These are phyloP conservation scores for Cercospora berteroae DNA, from an alignment of 2,329 filamentous ascomycete species.

Conservation along the genomic window DNA sequence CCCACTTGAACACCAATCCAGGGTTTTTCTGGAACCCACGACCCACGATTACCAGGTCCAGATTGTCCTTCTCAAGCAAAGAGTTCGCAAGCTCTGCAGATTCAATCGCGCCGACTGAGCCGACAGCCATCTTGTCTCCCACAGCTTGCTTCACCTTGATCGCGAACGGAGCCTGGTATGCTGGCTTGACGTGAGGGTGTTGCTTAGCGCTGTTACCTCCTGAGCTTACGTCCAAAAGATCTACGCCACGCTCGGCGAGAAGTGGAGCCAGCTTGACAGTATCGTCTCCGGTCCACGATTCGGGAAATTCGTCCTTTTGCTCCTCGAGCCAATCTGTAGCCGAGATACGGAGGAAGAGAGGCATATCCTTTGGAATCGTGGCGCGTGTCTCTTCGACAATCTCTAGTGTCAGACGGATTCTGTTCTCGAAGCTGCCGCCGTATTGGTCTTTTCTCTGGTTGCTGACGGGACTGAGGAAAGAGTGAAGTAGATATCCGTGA, in stretches of 20 bases:
- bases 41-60: constrained; percentile 72
- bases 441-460: constrained; percentile 69
- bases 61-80: constrained; percentile 48
- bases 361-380: constrained; percentile 65
- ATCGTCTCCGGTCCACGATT: constrained; percentile 67
- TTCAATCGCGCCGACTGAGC: constrained; percentile 72
- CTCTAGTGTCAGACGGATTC: constrained; percentile 66
- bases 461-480: constrained; percentile 66
- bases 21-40: constrained; percentile 68
- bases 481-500: constrained; percentile 72
- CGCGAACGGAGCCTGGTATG: constrained; percentile 73
- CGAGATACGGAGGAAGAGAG: constrained; percentile 70
- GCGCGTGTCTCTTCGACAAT: constrained; percentile 60
- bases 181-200: constrained; percentile 60
- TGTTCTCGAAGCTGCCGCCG: constrained; percentile 67
- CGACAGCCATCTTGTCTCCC: constrained; percentile 68
- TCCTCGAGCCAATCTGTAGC: constrained; percentile 73
- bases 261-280: constrained; percentile 62
- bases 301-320: constrained; percentile 45
- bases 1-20: constrained; percentile 61
- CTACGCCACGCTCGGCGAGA: constrained; percentile 71
- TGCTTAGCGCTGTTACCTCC: constrained; percentile 64
- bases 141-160: constrained; percentile 69
- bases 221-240: constrained; percentile 69
- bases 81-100: constrained; percentile 66